A percentile compares a stretch with the other conserved stretches of the same genome.
phyloP scores from a whole-genome alignment of 805 yeast species.

The Isabelozyma heimii region DNA sequence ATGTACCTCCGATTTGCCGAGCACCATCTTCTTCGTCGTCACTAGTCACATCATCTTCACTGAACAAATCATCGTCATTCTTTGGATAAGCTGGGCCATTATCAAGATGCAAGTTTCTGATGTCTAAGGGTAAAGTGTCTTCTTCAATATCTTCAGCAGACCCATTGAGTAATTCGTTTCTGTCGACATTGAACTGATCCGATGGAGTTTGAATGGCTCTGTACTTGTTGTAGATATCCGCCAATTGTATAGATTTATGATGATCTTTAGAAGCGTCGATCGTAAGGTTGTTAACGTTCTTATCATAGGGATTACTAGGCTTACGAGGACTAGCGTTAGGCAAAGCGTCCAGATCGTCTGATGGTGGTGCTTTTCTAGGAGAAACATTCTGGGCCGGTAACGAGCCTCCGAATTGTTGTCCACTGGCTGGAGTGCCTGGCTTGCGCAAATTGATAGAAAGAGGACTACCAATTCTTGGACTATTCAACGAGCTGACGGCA shows the following conservation, averaged over 20 bases:
- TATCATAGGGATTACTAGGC: not conserved
- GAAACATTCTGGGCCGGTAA: not conserved
- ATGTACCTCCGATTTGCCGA: constrained; percentile 14
- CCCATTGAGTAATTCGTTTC: constrained; percentile 37
- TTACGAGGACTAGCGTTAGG: not conserved
- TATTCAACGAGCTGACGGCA: constrained; percentile 52
- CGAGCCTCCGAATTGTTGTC: not conserved
- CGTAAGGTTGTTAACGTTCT: not conserved
- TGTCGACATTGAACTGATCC: constrained; percentile 33
- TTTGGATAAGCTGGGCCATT: constrained; percentile 31
- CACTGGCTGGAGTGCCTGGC: constrained; percentile 1
- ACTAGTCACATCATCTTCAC: constrained; percentile 25
- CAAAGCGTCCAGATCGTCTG: not conserved
- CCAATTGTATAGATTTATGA: constrained; percentile 38
- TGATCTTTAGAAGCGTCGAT: constrained; percentile 8
- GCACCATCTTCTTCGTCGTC: constrained; percentile 18
- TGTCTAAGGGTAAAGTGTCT: constrained; percentile 28
- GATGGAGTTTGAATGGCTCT: constrained; percentile 38
- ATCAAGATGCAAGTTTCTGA: constrained; percentile 25
- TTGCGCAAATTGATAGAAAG: constrained; percentile 1
- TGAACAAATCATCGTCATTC: constrained; percentile 35
- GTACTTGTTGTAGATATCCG: constrained; percentile 43
- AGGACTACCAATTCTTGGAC: constrained; percentile 21
- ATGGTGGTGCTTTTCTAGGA: not conserved
- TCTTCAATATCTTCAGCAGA: constrained; percentile 33